Evolutionary conservation across 495 filamentous ascomycete genomes (phyloP).

Genomic region (Aspergillus campestris): DNA sequence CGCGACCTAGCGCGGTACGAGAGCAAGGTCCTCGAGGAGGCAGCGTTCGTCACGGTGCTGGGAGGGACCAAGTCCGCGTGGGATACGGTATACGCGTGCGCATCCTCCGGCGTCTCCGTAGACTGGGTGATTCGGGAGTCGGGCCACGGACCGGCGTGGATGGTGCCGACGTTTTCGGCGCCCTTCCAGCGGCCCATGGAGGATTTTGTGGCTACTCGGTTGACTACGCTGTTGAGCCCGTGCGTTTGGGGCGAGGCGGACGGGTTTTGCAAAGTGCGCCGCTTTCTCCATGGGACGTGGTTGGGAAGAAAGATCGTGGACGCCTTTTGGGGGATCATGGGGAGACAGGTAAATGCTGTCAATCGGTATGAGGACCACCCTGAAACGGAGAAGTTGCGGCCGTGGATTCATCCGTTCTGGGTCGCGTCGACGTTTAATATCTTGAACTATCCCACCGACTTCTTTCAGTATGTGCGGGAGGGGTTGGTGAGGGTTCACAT

Average conservation of each 20-base stretch:
- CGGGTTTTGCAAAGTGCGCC: constrained; percentile 35
- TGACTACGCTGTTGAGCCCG: constrained; percentile 54
- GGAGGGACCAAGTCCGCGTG: constrained; percentile 65
- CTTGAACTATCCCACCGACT: constrained; percentile 56
- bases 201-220: constrained; percentile 51
- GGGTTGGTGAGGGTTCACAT: constrained; percentile 54
- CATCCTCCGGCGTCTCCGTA: constrained; percentile 52
- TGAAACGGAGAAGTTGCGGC: constrained; percentile 52
- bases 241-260: constrained; percentile 50
- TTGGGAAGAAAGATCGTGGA: constrained; percentile 59
- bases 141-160: constrained; percentile 63
- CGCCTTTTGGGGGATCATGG: constrained; percentile 55
- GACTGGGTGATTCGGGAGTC: constrained; percentile 69
- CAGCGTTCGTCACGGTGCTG: constrained; percentile 46
- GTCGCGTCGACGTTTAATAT: constrained; percentile 50
- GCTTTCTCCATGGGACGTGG: constrained; percentile 55
- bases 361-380: constrained; percentile 53
- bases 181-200: constrained; percentile 44
- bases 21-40: constrained; percentile 19
- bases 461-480: constrained; percentile 51
- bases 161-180: constrained; percentile 57
- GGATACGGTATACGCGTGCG: constrained; percentile 64
- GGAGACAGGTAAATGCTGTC: constrained; percentile 45
- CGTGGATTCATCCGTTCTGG: constrained; percentile 55
- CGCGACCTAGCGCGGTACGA: constrained; percentile 43